Evolutionary conservation across 2,329 filamentous ascomycete genomes (phyloP).

Genomic region (Calonectria ilicicola): DNA sequence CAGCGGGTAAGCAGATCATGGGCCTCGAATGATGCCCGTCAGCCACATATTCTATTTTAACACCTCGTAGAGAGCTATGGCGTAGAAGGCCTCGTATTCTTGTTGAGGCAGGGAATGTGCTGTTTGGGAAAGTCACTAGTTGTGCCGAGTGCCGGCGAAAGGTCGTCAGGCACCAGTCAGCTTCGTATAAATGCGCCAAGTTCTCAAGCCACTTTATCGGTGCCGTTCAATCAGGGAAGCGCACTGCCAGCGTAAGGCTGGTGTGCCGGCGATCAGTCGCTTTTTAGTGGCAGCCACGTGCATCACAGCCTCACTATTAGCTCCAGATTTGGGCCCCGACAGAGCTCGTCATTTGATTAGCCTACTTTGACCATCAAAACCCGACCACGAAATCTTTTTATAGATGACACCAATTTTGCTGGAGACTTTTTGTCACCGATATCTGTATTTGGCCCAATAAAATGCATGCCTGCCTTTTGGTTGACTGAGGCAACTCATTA

Average conservation of each 20-base stretch:
- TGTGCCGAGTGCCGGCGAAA: conserved; percentile 18
- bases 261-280: not conserved
- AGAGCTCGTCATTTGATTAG: not conserved
- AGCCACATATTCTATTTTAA: conserved; percentile 19
- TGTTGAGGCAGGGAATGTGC: not conserved
- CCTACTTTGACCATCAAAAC: not conserved
- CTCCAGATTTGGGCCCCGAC: not conserved
- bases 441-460: no score
- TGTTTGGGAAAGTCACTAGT: not conserved
- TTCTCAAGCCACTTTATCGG: not conserved
- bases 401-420: not conserved
- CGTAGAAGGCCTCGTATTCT: conserved; percentile 13
- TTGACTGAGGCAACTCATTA: not conserved
- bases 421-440: not conserved
- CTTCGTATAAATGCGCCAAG: not conserved
- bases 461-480: not conserved
- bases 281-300: not conserved
- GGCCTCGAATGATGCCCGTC: not conserved
- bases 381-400: not conserved
- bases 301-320: not conserved
- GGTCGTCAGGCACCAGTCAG: not conserved
- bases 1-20: not conserved
- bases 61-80: not conserved
- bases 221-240: not conserved
- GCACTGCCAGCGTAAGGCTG: not conserved